Base-by-base conservation (phyloP, 108 stramenopile species). In the Aurantiochytrium sp. region DNA sequence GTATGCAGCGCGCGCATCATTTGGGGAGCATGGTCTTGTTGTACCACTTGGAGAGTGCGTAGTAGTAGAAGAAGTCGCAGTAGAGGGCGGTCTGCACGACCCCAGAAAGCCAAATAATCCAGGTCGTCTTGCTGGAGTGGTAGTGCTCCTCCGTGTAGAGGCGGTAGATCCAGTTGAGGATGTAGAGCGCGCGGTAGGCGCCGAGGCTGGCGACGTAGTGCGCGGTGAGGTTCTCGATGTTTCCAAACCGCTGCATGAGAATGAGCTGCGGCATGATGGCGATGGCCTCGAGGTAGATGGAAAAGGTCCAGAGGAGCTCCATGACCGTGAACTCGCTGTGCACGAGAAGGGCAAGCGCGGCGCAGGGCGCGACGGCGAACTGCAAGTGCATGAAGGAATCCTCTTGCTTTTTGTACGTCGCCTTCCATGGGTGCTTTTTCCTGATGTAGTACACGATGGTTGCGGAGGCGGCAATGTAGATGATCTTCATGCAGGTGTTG, bases 11-110 rank as follows among this genome's bases (percentile, higher is more conserved):
- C n/a, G n/a, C n/a, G n/a, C 59, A 24, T 65, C 32, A 81, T 24
- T 81, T 37, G 6, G 73, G 73, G 19, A 81, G 45, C 73, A 81
- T 81, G n/a, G 73, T 81, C 2, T 48, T 41, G 73, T 81, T 81
- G 73, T 81, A 81, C 73, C 73, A 81, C 73, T 81, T 81, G 12
- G 73, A 81, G 2, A 81, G 39, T 17, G 73, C 34, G 91, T 98
- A 99, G 91, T 97, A 98, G 90, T 98, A 98, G 90, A 99, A 99
- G 90, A 99, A 99, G 91, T 98, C 98, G 19, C 92, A 95, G 92
- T 99, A 99, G 22, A 99, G 94, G n/a, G 95, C 88, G 21, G 98
- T 98, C 93, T 99, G 99, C 65, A 98, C 89, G 19, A 97, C 92
- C 8, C 97, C 98, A 55, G 95, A 96, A 50, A 97, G 89, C 89